A percentile compares a stretch with the other conserved stretches of the same genome.
Conservation (phyloP, 768 basidiomycete species). For the Lentinula detonsa region DNA sequence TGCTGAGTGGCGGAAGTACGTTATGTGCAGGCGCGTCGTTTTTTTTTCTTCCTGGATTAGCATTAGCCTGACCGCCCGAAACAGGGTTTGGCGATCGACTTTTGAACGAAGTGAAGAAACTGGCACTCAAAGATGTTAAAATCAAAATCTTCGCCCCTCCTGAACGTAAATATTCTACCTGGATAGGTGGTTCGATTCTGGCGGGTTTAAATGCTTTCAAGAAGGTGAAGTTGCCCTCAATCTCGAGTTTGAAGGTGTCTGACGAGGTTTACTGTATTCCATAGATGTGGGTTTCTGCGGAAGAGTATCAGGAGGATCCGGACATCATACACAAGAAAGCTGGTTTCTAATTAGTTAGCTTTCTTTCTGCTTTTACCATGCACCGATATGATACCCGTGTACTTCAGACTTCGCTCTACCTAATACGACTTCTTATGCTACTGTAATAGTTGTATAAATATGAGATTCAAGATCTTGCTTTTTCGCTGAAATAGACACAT, state of each 20-base stretch:
- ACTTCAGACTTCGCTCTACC: not conserved
- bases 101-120: conserved; percentile 93
- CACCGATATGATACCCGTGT: conserved; percentile 6
- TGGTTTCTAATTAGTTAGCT: conserved; percentile 48
- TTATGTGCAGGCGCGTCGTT: conserved; percentile 73
- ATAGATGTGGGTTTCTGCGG: conserved; percentile 99
- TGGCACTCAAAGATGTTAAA: conserved; percentile 93
- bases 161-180: conserved; percentile 97
- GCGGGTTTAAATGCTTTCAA: conserved; percentile 97
- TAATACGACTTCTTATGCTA: conserved; percentile 2
- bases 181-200: conserved; percentile 96
- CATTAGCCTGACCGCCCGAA: not conserved
- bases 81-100: conserved; percentile 92
- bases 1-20: conserved; percentile 94
- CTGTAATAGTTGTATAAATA: conserved; percentile 5
- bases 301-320: conserved; percentile 99
- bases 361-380: not conserved
- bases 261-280: not conserved
- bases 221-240: conserved; percentile 51
- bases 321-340: conserved; percentile 97
- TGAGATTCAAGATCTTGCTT: not conserved
- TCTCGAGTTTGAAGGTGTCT: not conserved
- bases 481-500: not conserved
- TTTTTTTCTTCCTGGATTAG: not conserved
- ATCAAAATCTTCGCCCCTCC: conserved; percentile 99